Conservation (phyloP, 2,329 filamentous ascomycete species). For the Stagonosporopsis tanaceti region DNA sequence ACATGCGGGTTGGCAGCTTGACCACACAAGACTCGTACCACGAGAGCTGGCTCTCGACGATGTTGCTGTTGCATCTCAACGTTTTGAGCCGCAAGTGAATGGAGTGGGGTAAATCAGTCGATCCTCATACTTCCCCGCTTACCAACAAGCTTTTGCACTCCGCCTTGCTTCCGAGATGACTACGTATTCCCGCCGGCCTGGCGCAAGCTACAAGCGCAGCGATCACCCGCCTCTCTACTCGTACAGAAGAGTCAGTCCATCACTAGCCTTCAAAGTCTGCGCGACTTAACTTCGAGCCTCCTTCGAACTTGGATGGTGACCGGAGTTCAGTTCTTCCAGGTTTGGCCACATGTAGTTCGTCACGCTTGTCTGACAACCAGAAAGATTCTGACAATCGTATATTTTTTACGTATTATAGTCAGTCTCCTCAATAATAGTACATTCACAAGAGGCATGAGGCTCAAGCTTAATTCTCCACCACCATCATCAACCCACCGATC, state of each 20-base stretch:
- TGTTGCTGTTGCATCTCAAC: slow-evolving; percentile 24
- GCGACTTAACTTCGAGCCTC: neutral
- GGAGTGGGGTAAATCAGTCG: slow-evolving; percentile 3
- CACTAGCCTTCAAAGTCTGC: neutral
- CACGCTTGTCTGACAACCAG: too few species aligned
- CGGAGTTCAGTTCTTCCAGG: too few species aligned
- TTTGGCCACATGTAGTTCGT: too few species aligned
- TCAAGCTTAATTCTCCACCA: neutral
- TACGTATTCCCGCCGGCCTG: neutral
- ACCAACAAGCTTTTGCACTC: slow-evolving; percentile 5
- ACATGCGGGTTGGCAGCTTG: slow-evolving; percentile 8
- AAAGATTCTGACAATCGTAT: neutral
- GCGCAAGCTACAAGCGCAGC: neutral
- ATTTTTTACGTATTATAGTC: neutral
- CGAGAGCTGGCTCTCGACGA: slow-evolving; percentile 5
- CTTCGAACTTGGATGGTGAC: neutral
- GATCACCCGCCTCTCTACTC: neutral
- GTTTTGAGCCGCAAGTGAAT: slow-evolving; percentile 20
- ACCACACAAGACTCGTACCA: slow-evolving; percentile 14
- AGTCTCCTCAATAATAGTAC: neutral
- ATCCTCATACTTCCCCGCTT: slow-evolving; percentile 14
- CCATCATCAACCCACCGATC: slow-evolving; percentile 6
- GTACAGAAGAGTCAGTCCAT: neutral
- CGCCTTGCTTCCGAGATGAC: slow-evolving; percentile 9
- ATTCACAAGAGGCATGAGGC: slow-evolving; percentile 11